Base-by-base conservation (phyloP, 129 eudicot species). In the Arctium lappa region DNA sequence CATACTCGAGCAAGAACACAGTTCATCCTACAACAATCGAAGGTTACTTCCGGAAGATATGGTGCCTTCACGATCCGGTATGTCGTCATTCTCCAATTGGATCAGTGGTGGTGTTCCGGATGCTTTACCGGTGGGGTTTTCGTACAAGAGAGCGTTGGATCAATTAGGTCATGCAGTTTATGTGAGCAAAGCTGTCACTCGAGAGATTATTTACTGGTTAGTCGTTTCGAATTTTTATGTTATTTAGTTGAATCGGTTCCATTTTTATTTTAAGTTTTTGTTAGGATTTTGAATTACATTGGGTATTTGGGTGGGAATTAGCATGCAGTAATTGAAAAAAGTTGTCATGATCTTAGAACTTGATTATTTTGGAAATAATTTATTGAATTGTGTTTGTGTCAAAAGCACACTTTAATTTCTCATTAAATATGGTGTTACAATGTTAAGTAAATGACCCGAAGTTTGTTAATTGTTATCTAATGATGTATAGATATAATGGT, bases 111-210 rank as follows among this genome's bases (percentile, higher is more conserved):
- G 31, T 56, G 77, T 88, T 3, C 88, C 96, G 15, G 96, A 87
- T 13, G 81, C 65, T 4, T 83, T 83, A 38, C 81, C 80, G 5
- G 15, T 72, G 40, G 90, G 88, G 16, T 84, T 85, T 79, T 90
- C 94, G 79, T 89, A 89, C 83, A 84, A 85, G 82, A 89, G 88
- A 39, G 97, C 92, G 80, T 83, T 94, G 90, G 92, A 91, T 53
- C 84, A 82, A 9, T 83, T 94, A 86, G 94, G 97, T 29, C 98
- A 94, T 83, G 96, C 98, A 12, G 90, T 94, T 88, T 76, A 85
- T 74, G 97, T 94, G 33, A 83, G 84, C 69, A 88, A 85, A 48
- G 78, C 86, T 79, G 33, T 36, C 56, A 77, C 91, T 7, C 87
- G 85, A 40, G 94, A 92, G 85, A 94, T 94, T 16, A 81, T 91